phyloP scores from a whole-genome alignment of 2,329 filamentous ascomycete species.

The Beauveria rudraprayagi region DNA sequence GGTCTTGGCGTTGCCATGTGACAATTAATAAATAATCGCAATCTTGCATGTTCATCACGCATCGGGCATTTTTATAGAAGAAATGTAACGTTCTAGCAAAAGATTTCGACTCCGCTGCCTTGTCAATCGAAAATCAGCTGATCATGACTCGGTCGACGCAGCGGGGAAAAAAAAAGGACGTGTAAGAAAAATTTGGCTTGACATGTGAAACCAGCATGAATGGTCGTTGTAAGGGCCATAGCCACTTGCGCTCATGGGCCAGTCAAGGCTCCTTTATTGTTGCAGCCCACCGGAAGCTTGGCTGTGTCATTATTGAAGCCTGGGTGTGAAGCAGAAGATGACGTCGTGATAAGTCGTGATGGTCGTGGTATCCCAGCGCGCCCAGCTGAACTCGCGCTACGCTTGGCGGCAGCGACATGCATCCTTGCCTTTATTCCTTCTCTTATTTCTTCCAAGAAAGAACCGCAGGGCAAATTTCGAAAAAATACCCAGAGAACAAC shows the following conservation, averaged over 20 bases:
- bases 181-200: neutral
- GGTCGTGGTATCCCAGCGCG: neutral
- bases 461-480: neutral
- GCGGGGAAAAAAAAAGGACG: neutral
- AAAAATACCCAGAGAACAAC: neutral
- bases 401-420: neutral
- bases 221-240: neutral
- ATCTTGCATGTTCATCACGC: neutral
- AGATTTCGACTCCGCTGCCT: neutral
- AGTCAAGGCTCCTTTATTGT: neutral
- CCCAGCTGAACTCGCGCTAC: neutral
- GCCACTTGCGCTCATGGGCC: neutral
- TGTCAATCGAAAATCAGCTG: neutral
- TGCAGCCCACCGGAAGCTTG: neutral
- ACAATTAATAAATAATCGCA: neutral
- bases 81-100: neutral
- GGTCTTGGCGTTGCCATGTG: neutral
- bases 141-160: neutral
- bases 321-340: neutral
- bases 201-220: neutral
- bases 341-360: neutral
- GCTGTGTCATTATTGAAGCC: neutral
- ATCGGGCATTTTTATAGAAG: neutral
- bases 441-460: neutral
- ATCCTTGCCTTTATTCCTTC: neutral